phyloP scores from a whole-genome alignment of 192 early-diverging fungal genomes.

The Mortierella alpina region DNA sequence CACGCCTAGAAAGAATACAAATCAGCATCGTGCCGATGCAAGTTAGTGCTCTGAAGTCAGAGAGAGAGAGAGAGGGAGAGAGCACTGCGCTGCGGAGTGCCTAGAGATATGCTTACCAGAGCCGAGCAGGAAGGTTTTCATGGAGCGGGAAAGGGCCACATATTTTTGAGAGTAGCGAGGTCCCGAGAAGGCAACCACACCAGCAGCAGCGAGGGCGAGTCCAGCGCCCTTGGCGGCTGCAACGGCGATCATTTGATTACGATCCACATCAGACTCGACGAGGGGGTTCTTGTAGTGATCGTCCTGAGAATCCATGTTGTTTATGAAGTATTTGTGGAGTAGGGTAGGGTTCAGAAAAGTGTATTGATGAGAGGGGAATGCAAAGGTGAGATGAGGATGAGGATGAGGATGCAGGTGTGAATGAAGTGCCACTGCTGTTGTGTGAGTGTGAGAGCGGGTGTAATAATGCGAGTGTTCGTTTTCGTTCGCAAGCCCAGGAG shows the following conservation, averaged over 20 bases:
- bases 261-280: constrained; percentile 14
- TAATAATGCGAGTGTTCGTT: not conserved
- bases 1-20: constrained; percentile 9
- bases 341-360: not conserved
- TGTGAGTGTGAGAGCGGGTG: too few relatives aligned
- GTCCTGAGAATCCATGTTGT: not conserved
- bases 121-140: constrained; percentile 50
- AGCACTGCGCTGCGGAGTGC: not conserved
- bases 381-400: not conserved
- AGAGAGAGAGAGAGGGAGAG: not conserved
- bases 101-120: constrained; percentile 19
- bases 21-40: not conserved
- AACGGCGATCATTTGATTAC: constrained; percentile 11
- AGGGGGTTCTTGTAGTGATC: constrained; percentile 27
- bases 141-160: constrained; percentile 27
- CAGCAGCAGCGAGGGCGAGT: constrained; percentile 45
- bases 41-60: not conserved
- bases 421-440: too few relatives aligned
- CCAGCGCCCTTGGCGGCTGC: constrained; percentile 52
- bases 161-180: constrained; percentile 41
- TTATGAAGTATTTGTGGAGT: not conserved
- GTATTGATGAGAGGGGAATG: not conserved
- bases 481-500: too few relatives aligned
- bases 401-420: too few relatives aligned
- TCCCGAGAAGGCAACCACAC: constrained; percentile 37